Conservation (phyloP, 2,329 filamentous ascomycete genomes). For the Septoria petroselini region DNA sequence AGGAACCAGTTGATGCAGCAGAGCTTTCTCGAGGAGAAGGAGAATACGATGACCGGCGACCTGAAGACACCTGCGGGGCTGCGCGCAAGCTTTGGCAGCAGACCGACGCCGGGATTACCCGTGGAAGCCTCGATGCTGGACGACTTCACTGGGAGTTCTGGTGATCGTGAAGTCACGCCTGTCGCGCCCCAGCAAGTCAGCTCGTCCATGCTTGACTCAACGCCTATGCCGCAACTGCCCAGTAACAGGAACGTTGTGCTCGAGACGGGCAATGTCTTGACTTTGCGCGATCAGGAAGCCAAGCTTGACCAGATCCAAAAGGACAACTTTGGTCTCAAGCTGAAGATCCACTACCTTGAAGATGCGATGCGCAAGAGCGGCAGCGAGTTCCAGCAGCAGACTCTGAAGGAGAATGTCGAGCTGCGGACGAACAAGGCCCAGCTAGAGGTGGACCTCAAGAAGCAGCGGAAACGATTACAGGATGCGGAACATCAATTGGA, state of each 20-base stretch:
- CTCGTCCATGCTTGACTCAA: constrained; percentile 74
- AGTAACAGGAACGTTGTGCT: constrained; percentile 61
- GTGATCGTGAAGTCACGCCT: constrained; percentile 63
- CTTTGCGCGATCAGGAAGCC: constrained; percentile 89
- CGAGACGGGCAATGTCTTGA: constrained; percentile 84
- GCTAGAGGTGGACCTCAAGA: constrained; percentile 80
- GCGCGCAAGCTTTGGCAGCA: constrained; percentile 56
- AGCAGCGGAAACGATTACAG: constrained; percentile 79
- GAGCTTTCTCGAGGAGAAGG: constrained; percentile 39
- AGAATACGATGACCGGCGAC: constrained; percentile 43
- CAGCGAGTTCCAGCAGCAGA: constrained; percentile 82
- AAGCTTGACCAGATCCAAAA: constrained; percentile 94
- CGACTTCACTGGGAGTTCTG: constrained; percentile 62
- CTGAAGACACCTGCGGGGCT: constrained; percentile 65
- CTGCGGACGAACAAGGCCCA: constrained; percentile 90
- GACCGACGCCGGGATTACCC: constrained; percentile 70
- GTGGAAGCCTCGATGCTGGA: constrained; percentile 69
- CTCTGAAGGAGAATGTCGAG: constrained; percentile 91
- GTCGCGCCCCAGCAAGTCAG: constrained; percentile 66
- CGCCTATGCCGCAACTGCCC: constrained; percentile 70
- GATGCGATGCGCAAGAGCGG: constrained; percentile 83
- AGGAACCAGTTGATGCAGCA: constrained; percentile 57
- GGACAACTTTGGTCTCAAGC: constrained; percentile 94
- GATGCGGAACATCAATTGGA: constrained; percentile 85
- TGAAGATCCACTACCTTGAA: constrained; percentile 96